These are phyloP conservation scores for Coelastrella sp. DNA, from an alignment of 139 green algal species.

Conservation along the genomic window DNA sequence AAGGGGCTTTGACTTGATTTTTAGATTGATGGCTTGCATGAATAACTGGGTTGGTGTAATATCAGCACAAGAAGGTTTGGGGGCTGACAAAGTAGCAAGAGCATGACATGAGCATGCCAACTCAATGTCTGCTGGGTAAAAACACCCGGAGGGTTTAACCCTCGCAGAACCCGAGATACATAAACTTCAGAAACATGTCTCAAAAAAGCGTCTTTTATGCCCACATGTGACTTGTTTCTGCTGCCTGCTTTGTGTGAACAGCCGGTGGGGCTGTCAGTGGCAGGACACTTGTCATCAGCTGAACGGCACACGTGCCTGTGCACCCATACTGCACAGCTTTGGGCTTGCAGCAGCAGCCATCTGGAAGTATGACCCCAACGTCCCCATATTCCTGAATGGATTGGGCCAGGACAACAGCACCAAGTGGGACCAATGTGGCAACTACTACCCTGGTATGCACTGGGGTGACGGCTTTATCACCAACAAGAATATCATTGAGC, in stretches of 20 bases:
- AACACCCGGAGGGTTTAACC: too few species aligned
- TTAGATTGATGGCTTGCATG: too few species aligned
- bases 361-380: conserved; percentile 4
- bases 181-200: too few species aligned
- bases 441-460: conserved; percentile 43
- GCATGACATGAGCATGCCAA: too few species aligned
- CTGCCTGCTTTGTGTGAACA: neutral
- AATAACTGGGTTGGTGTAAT: too few species aligned
- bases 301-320: conserved; percentile 23
- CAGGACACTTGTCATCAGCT: neutral
- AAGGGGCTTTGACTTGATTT: too few species aligned
- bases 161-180: too few species aligned
- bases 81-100: too few species aligned
- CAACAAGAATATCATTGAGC: conserved; percentile 8
- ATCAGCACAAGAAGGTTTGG: too few species aligned
- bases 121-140: too few species aligned
- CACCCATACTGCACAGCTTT: conserved; percentile 11
- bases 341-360: conserved; percentile 31
- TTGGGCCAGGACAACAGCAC: conserved; percentile 47
- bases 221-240: neutral
- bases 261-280: conserved; percentile 48
- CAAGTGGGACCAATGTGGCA: conserved; percentile 43
- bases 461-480: conserved; percentile 51
- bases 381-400: conserved; percentile 42
- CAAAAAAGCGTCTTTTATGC: too few species aligned